Percentiles rank a stretch among this genome's conserved stretches.
These are phyloP conservation scores for Apiotrichum veenhuisii DNA, from an alignment of 1,284 basidiomycete species.

Conservation along the genomic window DNA sequence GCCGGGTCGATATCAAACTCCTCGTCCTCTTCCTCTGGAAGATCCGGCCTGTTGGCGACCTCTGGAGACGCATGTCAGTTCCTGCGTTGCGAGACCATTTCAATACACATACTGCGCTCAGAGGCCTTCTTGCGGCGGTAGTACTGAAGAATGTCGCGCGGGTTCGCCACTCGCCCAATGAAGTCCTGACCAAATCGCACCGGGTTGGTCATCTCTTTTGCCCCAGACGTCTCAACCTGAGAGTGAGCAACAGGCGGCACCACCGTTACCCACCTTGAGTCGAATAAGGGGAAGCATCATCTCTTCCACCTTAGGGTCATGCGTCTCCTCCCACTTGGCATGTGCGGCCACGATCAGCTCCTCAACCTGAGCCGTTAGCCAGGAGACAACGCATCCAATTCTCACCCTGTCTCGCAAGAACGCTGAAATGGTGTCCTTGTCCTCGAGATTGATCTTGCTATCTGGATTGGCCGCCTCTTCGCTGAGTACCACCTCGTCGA, in stretches of 20 bases:
- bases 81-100: background rate
- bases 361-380: constrained; percentile 59
- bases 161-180: constrained; percentile 85
- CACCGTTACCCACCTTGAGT: constrained; percentile 63
- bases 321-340: constrained; percentile 72
- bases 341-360: constrained; percentile 73
- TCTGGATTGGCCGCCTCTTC: constrained; percentile 69
- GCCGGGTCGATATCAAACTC: constrained; percentile 62
- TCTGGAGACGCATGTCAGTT: constrained; percentile 24
- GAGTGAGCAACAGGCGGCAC: constrained; percentile 2
- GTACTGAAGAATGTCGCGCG: constrained; percentile 86
- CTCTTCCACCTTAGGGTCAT: constrained; percentile 55
- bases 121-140: constrained; percentile 71
- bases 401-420: constrained; percentile 68
- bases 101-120: constrained; percentile 33
- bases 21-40: constrained; percentile 56
- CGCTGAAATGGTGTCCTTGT: constrained; percentile 75
- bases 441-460: constrained; percentile 64
- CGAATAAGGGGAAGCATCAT: constrained; percentile 85
- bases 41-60: constrained; percentile 36
- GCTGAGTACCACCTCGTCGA: constrained; percentile 72
- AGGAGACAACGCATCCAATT: constrained; percentile 17
- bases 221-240: constrained; percentile 84
- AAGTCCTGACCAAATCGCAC: constrained; percentile 97
- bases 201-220: constrained; percentile 86